A percentile compares a stretch with the other conserved stretches of the same genome.
Evolutionary conservation across 148 eudicot species (phyloP).

Genomic region (Agrostemma githago): DNA sequence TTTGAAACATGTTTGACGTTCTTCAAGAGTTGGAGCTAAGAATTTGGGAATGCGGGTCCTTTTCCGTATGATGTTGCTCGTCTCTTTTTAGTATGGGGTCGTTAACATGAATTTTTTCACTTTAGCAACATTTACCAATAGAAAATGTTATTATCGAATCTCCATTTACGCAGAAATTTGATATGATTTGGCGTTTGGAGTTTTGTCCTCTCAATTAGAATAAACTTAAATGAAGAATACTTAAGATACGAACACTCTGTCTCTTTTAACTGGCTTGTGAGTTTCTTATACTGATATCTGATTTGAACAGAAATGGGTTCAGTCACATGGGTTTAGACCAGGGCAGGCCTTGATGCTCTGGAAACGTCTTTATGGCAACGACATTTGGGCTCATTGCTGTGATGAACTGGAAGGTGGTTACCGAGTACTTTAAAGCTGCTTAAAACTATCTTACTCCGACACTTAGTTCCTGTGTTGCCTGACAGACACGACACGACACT

Average conservation of each 20-base stretch:
- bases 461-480: too few relatives aligned
- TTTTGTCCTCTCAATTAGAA: too few relatives aligned
- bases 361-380: slow-evolving; percentile 81
- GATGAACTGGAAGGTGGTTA: slow-evolving; percentile 85
- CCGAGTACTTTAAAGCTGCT: slow-evolving; percentile 1
- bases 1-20: background rate
- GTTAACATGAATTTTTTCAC: too few relatives aligned
- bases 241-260: background rate
- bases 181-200: too few relatives aligned
- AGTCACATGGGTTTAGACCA: slow-evolving; percentile 76
- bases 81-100: too few relatives aligned
- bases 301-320: slow-evolving; percentile 76
- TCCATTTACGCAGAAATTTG: too few relatives aligned
- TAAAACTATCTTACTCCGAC: too few relatives aligned
- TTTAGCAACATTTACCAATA: too few relatives aligned
- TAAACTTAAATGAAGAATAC: background rate
- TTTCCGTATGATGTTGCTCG: too few relatives aligned
- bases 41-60: background rate
- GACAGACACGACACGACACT: too few relatives aligned
- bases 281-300: slow-evolving; percentile 11
- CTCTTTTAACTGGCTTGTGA: background rate
- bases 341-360: slow-evolving; percentile 95
- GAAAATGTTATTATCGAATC: too few relatives aligned
- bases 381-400: slow-evolving; percentile 73
- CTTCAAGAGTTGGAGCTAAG: background rate